phyloP scores from a whole-genome alignment of 495 filamentous ascomycete genomes.

The Pyrenopolyporus hunteri region DNA sequence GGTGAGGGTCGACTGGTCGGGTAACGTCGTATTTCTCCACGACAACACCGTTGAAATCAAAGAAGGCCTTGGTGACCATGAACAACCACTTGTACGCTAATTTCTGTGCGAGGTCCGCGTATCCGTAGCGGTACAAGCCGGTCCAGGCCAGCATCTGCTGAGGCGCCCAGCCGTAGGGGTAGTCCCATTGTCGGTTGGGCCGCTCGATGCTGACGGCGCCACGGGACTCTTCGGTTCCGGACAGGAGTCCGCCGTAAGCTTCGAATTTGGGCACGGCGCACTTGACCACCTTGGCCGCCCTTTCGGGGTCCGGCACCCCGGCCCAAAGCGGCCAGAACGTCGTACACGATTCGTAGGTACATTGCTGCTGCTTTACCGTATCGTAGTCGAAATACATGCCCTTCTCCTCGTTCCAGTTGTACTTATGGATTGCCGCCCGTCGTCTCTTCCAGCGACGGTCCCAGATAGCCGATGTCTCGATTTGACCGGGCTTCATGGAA shows the following conservation, averaged over 20 bases:
- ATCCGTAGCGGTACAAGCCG: constrained; percentile 87
- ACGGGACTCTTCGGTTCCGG: constrained; percentile 84
- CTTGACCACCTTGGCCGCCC: constrained; percentile 77
- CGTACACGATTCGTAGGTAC: constrained; percentile 82
- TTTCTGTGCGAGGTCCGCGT: constrained; percentile 83
- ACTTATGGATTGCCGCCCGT: constrained; percentile 81
- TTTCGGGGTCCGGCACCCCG: constrained; percentile 76
- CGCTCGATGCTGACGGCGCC: constrained; percentile 78
- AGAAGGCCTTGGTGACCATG: constrained; percentile 96
- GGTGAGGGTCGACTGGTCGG: constrained; percentile 81
- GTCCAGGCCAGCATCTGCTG: constrained; percentile 99
- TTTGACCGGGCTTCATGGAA: constrained; percentile 60
- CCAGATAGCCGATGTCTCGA: constrained; percentile 85
- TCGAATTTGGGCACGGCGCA: constrained; percentile 85
- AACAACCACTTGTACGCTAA: constrained; percentile 94
- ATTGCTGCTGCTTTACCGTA: constrained; percentile 76
- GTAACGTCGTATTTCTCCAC: constrained; percentile 99
- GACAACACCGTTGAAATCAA: constrained; percentile 96
- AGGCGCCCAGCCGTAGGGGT: constrained; percentile 96
- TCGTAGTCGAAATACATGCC: constrained; percentile 99
- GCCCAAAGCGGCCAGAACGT: constrained; percentile 98
- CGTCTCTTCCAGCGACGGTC: constrained; percentile 82
- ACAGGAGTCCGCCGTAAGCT: constrained; percentile 83
- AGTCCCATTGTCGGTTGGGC: constrained; percentile 97
- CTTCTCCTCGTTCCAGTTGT: constrained; percentile 85